Evolutionary conservation across 1,284 basidiomycete genomes (phyloP).

Genomic region (Phaffia rhodozyma): DNA sequence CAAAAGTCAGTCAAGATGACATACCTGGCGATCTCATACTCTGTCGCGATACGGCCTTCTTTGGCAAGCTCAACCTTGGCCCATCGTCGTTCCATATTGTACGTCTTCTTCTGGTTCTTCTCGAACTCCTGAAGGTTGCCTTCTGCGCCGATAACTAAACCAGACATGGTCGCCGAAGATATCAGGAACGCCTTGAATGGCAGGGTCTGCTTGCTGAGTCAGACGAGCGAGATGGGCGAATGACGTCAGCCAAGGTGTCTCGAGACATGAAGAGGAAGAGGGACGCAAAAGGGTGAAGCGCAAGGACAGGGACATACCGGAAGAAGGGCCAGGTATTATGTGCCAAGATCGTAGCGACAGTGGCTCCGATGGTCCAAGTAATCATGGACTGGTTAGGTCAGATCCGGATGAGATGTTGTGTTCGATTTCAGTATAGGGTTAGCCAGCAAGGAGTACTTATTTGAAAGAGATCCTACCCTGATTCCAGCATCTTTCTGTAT

Average conservation of each 20-base stretch:
- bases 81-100: conserved; percentile 3
- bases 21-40: conserved; percentile 4
- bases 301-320: neutral
- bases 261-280: neutral
- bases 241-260: no score
- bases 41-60: conserved; percentile 1
- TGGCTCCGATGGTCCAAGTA: neutral
- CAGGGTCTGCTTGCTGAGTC: conserved; percentile 2
- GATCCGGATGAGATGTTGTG: neutral
- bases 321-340: conserved; percentile 6
- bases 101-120: conserved; percentile 1
- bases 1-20: neutral
- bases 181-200: conserved; percentile 14
- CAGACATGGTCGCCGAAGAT: conserved; percentile 7
- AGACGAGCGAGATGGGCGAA: neutral
- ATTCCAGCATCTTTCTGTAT: conserved; percentile 1
- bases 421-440: neutral
- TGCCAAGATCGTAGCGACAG: neutral
- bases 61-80: neutral
- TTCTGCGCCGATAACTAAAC: conserved; percentile 12
- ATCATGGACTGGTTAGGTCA: neutral
- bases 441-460: neutral
- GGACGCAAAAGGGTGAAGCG: neutral
- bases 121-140: conserved; percentile 12
- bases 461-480: neutral